Evolutionary conservation across 352 stramenopile species (phyloP), one percentile per base, ranked within the genome.

Genomic region (Pythium brassicae): DNA sequence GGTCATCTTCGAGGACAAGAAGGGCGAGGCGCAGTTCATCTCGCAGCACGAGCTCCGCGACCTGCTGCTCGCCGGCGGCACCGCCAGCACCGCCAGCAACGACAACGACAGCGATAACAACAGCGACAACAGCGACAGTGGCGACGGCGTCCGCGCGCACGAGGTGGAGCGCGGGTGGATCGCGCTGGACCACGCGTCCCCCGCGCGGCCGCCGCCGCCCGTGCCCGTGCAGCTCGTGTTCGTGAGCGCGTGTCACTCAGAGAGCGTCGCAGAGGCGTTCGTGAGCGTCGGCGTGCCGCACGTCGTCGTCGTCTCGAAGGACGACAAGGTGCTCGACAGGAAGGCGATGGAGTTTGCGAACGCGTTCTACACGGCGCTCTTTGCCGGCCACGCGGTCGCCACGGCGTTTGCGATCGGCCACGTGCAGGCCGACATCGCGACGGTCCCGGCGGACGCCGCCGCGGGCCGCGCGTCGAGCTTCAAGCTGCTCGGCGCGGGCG

Each of bases 211-310:
- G 15, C 67, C 63, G 25, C 72, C 75, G 1, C 71, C 62, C 29
- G 69, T 75, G 14, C 76, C 78, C 0, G 75, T 92, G 57, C 66
- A 89, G 53, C 71, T 97, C 46, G 89, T 96, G 32, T 94, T 97
- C 49, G 78, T 97, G 42, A 96, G 81, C 63, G 86, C 90, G 20
- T 97, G 90, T 55, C 82, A 95, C 65, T 96, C 86, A 22, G 84
- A 97, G 53, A 85, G 74, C 55, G 86, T 90, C 10, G 90, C 86
- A 5, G 71, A 94, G 44, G 88, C 89, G 0, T 97, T 97, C 53
- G 90, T 95, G 50, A 74, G 76, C 42, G 90, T 87, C 1, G 90
- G 90, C 8, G 87, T 97, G 32, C 85, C 86, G 2, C 90, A 97
- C 47, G 90, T 97, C 3, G 82, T 97, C 14, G 89, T 94, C 35